Evolutionary conservation across 495 filamentous ascomycete species (phyloP), one percentile per base, ranked within the genome.

Genomic region (Trichocladium antarcticum): DNA sequence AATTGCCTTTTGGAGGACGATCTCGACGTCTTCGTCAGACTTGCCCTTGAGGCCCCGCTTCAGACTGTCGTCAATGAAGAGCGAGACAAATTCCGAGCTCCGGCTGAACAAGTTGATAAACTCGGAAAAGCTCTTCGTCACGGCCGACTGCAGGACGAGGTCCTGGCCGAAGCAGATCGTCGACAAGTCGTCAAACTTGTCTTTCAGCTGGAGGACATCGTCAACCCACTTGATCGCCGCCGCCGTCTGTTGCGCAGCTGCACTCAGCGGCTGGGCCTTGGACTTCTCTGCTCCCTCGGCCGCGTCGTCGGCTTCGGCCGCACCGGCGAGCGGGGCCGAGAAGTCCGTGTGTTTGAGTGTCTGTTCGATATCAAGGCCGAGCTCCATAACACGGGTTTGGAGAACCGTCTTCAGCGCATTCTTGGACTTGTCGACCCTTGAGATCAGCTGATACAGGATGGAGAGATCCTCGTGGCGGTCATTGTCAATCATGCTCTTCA

Each of bases 21-120:
- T 57, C 58, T 99, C 92, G n/a, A 95, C 78, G 57, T 97, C 92
- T 11, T 64, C 75, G 47, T 97, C 92, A 0, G 86, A 90, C 74
- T 93, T 95, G 45, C 84, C 87, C 65, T 87, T 92, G 60, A 95
- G 81, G 4, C 89, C 89, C 49, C 89, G 87, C 63, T 93, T 94
- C 55, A 97, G 77, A 57, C 93, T 95, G 53, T 95, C 89, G 57
- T 99, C 93, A 50, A 97, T 93, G 69, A 95, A 99, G 1, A 99
- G 77, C 0, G 92, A 99, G 7, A 97, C 82, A 57, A 83, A 95
- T 58, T 99, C 92, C 0, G 92, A 86, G 56, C 82, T 82, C 41
- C 89, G 77, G 5, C 70, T 53, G 53, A 95, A 95, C 8, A 79
- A 63, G 60, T 97, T 97, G 68, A 99, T 93, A 54, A 97, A 93